Evolutionary conservation across 2,329 filamentous ascomycete species (phyloP).

Genomic region (Pestalotiopsis sp.): DNA sequence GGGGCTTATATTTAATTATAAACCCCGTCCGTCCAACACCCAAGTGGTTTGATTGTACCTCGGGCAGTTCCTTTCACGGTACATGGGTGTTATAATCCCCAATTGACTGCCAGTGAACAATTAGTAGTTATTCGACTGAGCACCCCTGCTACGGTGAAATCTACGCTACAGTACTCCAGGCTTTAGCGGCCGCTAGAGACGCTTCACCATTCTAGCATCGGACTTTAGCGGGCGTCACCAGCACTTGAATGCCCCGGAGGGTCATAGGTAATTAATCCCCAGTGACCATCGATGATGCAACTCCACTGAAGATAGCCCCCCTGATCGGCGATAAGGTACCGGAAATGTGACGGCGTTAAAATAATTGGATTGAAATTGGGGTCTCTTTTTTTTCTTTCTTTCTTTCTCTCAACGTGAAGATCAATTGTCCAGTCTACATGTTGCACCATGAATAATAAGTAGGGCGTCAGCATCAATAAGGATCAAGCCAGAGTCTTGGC

Average conservation of each 20-base stretch:
- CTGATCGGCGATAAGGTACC: neutral
- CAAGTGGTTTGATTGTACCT: too few relatives aligned
- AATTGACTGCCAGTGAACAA: too few relatives aligned
- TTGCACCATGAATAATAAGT: neutral
- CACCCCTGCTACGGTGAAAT: too few relatives aligned
- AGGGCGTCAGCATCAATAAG: neutral
- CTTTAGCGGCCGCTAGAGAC: neutral
- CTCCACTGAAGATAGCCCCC: neutral
- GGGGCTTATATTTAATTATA: too few relatives aligned
- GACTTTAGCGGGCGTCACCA: neutral
- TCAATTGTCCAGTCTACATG: neutral
- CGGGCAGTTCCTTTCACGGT: too few relatives aligned
- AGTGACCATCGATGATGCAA: neutral
- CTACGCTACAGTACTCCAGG: too few relatives aligned
- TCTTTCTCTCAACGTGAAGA: neutral
- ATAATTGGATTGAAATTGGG: neutral
- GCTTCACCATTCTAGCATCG: neutral
- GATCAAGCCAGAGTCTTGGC: neutral
- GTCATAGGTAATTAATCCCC: neutral
- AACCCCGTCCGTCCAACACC: too few relatives aligned
- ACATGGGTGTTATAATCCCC: too few relatives aligned
- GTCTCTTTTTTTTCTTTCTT: neutral
- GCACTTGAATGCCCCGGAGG: neutral
- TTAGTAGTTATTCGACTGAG: too few relatives aligned
- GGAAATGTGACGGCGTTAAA: conserved; percentile 1